These are phyloP conservation scores for Eremochloa ophiuroides DNA, from an alignment of 176 grass and related monocot species.

Conservation along the genomic window DNA sequence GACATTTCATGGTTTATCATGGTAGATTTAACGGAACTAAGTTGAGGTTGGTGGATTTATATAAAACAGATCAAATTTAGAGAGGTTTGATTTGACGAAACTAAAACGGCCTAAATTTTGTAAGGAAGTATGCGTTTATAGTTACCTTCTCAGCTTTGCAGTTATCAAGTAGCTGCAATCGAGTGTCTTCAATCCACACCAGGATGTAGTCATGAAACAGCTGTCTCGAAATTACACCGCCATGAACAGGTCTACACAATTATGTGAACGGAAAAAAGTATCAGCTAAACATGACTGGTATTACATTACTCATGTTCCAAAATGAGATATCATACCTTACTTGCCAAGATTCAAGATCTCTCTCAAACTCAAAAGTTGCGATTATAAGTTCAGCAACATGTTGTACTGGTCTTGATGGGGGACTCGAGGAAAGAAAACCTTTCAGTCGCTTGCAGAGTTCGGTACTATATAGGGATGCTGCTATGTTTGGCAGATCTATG, in stretches of 20 bases:
- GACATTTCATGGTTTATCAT: neutral
- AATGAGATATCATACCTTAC: constrained; percentile 55
- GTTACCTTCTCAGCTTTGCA: constrained; percentile 85
- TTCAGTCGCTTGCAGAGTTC: constrained; percentile 79
- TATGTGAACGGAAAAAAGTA: constrained; percentile 12
- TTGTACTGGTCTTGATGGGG: constrained; percentile 70
- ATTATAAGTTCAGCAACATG: constrained; percentile 87
- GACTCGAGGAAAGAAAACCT: constrained; percentile 83
- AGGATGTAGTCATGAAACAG: constrained; percentile 87
- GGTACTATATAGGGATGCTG: constrained; percentile 80
- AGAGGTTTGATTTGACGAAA: neutral
- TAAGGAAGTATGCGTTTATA: neutral
- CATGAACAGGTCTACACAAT: constrained; percentile 63
- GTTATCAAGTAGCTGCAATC: constrained; percentile 81
- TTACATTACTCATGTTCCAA: neutral
- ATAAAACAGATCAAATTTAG: neutral
- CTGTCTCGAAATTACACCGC: constrained; percentile 81
- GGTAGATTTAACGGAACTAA: neutral
- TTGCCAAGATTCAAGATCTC: constrained; percentile 85
- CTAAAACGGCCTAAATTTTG: neutral
- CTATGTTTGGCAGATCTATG: constrained; percentile 94
- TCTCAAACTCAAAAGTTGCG: constrained; percentile 84
- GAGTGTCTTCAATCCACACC: constrained; percentile 91
- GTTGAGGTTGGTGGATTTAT: neutral
- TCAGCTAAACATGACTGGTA: constrained; percentile 3